These are phyloP conservation scores for Silene noctiflora DNA, from an alignment of 179 eudicot genomes.

Conservation along the genomic window DNA sequence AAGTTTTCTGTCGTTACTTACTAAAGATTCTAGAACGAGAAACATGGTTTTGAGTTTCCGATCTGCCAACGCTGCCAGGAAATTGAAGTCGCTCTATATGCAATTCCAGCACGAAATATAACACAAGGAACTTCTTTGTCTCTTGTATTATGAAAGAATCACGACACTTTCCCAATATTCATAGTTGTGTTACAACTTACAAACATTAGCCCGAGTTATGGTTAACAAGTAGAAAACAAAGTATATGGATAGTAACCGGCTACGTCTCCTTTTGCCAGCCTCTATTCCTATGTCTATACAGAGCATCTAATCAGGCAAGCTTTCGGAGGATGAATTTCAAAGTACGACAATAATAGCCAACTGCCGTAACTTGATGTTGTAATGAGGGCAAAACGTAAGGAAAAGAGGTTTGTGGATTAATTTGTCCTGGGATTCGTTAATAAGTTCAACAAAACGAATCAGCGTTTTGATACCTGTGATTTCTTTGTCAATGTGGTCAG, in stretches of 20 bases:
- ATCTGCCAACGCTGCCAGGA: too few relatives aligned
- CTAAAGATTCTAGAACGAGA: too few relatives aligned
- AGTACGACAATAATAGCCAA: conserved; percentile 9
- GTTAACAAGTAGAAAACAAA: neutral
- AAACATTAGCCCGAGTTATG: conserved; percentile 15
- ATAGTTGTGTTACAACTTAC: conserved; percentile 14
- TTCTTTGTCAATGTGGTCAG: conserved; percentile 36
- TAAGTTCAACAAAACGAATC: neutral
- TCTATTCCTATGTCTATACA: conserved; percentile 36
- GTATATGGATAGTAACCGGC: conserved; percentile 8
- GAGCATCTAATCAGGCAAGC: conserved; percentile 23
- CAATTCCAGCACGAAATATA: neutral
- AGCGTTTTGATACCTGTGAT: conserved; percentile 26
- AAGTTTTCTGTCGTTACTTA: too few relatives aligned
- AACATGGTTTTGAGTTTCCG: too few relatives aligned
- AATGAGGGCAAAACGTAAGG: conserved; percentile 4
- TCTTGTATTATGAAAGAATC: conserved; percentile 34
- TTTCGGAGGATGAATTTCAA: conserved; percentile 25
- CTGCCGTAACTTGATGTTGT: conserved; percentile 1
- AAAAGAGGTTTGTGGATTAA: conserved; percentile 1
- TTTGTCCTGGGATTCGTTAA: neutral
- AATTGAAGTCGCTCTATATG: neutral
- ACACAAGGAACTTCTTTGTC: conserved; percentile 29
- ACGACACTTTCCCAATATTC: conserved; percentile 16
- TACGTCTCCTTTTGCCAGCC: conserved; percentile 32